phyloP scores from a whole-genome alignment of 2,329 filamentous ascomycete genomes.

The Ceratocystis eucalypticola region DNA sequence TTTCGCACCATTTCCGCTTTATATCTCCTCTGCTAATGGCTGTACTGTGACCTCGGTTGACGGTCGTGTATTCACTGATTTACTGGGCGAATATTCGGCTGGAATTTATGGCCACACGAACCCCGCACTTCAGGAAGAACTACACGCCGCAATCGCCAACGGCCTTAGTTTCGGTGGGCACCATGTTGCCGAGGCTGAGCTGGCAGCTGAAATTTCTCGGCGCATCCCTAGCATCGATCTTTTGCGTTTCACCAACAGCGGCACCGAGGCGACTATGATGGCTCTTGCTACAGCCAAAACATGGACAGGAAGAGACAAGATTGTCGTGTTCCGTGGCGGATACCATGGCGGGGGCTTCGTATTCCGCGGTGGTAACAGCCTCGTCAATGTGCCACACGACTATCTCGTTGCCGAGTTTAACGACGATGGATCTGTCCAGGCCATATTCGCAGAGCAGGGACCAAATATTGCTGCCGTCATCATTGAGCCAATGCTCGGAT shows the following conservation, averaged over 20 bases:
- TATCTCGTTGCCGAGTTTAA: conserved; percentile 52
- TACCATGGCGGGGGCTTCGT: conserved; percentile 26
- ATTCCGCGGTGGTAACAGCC: conserved; percentile 21
- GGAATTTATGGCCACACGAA: conserved; percentile 54
- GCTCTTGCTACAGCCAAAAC: conserved; percentile 41
- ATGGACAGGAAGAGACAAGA: conserved; percentile 33
- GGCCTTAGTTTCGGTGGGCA: conserved; percentile 44
- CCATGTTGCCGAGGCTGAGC: conserved; percentile 36
- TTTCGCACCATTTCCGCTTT: conserved; percentile 32
- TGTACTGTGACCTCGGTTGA: conserved; percentile 30
- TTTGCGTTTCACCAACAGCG: conserved; percentile 50
- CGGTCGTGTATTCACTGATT: conserved; percentile 37
- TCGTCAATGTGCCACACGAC: conserved; percentile 37
- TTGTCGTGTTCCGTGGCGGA: conserved; percentile 38
- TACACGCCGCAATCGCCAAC: conserved; percentile 32
- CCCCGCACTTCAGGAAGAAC: conserved; percentile 36
- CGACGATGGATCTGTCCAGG: conserved; percentile 32
- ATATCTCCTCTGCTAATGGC: conserved; percentile 18
- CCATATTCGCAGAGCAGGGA: conserved; percentile 29
- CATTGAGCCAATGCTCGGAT: conserved; percentile 53
- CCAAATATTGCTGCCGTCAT: conserved; percentile 46
- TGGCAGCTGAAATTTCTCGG: conserved; percentile 38
- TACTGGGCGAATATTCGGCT: conserved; percentile 50
- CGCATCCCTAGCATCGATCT: conserved; percentile 41
- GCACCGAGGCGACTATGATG: conserved; percentile 51